Percentiles rank a stretch among this genome's conserved stretches.
These are phyloP conservation scores for Handroanthus guayacan DNA, from an alignment of 257 asterid genomes.

Conservation along the genomic window DNA sequence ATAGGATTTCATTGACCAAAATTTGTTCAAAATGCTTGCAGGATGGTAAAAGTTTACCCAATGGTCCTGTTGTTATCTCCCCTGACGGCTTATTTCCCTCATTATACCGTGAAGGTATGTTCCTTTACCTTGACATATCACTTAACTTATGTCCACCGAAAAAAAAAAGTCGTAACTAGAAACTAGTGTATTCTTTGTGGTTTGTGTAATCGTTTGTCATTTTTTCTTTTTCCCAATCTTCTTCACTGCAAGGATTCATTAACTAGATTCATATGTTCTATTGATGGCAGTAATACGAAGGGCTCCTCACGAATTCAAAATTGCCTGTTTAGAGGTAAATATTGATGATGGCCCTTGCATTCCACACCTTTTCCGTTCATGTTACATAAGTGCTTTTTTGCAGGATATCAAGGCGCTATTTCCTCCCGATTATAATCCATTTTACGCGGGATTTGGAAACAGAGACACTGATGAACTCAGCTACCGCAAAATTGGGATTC, in stretches of 20 bases:
- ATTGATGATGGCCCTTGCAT: neutral
- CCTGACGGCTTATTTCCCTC: slow-evolving; percentile 99
- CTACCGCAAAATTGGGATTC: slow-evolving; percentile 82
- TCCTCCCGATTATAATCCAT: slow-evolving; percentile 79
- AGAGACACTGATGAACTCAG: slow-evolving; percentile 87
- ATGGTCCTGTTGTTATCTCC: slow-evolving; percentile 97
- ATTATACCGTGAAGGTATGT: slow-evolving; percentile 85
- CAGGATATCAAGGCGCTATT: slow-evolving; percentile 88
- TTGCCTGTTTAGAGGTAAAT: slow-evolving; percentile 82
- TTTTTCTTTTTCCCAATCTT: neutral
- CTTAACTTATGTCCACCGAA: neutral
- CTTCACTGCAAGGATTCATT: neutral
- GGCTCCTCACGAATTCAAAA: slow-evolving; percentile 90
- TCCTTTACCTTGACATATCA: slow-evolving; percentile 10
- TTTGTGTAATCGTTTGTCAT: too few species aligned
- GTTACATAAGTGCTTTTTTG: slow-evolving; percentile 1
- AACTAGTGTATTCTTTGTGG: too few species aligned
- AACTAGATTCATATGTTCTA: neutral
- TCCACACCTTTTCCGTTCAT: neutral
- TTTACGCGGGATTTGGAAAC: slow-evolving; percentile 86
- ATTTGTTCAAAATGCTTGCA: slow-evolving; percentile 34
- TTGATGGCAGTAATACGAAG: slow-evolving; percentile 71
- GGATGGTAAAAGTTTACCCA: slow-evolving; percentile 96
- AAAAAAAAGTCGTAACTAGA: too few species aligned
- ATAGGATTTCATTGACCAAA: neutral